These are phyloP conservation scores for Cryptosporidium viatorum DNA, from an alignment of 169 alveolate species.

Conservation along the genomic window DNA sequence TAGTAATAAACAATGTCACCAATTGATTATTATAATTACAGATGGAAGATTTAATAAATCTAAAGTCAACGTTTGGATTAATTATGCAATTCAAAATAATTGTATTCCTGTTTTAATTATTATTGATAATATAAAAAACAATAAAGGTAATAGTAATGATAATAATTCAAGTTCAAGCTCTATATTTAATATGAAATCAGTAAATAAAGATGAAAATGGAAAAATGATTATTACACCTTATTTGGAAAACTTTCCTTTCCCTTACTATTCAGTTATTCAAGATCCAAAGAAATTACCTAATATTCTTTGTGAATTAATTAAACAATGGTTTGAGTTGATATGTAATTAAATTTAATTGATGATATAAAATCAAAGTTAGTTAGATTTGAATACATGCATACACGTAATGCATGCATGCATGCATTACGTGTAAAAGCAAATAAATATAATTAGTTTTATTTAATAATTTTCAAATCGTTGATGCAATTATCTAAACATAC, in stretches of 20 bases:
- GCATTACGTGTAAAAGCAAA: background rate
- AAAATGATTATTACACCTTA: constrained; percentile 89
- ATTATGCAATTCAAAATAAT: constrained; percentile 87
- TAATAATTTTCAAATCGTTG: constrained; percentile 13
- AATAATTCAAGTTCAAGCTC: constrained; percentile 81
- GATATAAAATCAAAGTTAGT: too few relatives aligned
- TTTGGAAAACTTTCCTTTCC: constrained; percentile 96
- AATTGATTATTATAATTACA: constrained; percentile 92
- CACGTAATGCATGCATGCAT: background rate
- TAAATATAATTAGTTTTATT: background rate
- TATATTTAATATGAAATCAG: constrained; percentile 86
- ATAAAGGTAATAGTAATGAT: constrained; percentile 78
- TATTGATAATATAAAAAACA: constrained; percentile 85
- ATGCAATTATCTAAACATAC: background rate
- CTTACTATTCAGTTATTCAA: constrained; percentile 93
- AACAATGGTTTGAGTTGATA: constrained; percentile 81
- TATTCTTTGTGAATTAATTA: constrained; percentile 86
- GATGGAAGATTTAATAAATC: constrained; percentile 98
- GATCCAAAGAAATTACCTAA: constrained; percentile 86
- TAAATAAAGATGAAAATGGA: constrained; percentile 85
- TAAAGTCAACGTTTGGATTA: constrained; percentile 88
- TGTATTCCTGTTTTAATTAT: constrained; percentile 90
- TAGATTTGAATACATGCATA: too few relatives aligned
- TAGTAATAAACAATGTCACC: constrained; percentile 78
- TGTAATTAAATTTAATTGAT: background rate